Evolutionary conservation across 2,329 filamentous ascomycete genomes (phyloP).

Genomic region (Verticillium tricorpus): DNA sequence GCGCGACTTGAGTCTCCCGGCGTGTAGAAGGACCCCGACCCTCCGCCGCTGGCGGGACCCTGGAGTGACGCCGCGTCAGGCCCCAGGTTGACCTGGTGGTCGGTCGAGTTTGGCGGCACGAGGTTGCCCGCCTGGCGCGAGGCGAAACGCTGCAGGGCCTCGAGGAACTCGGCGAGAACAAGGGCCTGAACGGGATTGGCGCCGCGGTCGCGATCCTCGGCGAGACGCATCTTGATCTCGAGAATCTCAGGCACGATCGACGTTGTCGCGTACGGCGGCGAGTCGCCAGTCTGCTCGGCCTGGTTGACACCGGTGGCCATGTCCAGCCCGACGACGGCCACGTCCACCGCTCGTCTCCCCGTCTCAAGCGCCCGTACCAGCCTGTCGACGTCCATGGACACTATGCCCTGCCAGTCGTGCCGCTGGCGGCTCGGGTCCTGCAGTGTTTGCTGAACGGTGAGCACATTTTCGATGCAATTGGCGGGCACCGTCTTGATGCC

Average conservation of each 20-base stretch:
- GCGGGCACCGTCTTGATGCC: not conserved
- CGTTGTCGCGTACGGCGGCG: constrained; percentile 8
- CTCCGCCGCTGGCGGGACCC: not conserved
- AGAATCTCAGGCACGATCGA: constrained; percentile 6
- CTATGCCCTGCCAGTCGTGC: not conserved
- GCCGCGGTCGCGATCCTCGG: constrained; percentile 1
- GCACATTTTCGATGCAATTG: not conserved
- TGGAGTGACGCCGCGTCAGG: not conserved
- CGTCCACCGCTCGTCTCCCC: not conserved
- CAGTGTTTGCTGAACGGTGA: not conserved
- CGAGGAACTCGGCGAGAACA: not conserved
- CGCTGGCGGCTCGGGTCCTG: not conserved
- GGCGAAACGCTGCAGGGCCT: not conserved
- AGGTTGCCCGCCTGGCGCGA: not conserved
- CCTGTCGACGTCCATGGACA: not conserved
- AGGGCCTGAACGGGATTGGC: not conserved
- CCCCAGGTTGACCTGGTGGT: not conserved
- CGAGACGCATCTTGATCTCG: constrained; percentile 1
- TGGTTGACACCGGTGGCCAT: constrained; percentile 1
- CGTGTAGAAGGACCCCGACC: not conserved
- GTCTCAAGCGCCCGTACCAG: not conserved
- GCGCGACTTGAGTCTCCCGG: not conserved
- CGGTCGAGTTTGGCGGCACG: not conserved
- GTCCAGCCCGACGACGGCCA: constrained; percentile 2
- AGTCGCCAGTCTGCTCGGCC: constrained; percentile 7